phyloP scores from a whole-genome alignment of 2,329 filamentous ascomycete genomes.

The Claviceps digitariae region DNA sequence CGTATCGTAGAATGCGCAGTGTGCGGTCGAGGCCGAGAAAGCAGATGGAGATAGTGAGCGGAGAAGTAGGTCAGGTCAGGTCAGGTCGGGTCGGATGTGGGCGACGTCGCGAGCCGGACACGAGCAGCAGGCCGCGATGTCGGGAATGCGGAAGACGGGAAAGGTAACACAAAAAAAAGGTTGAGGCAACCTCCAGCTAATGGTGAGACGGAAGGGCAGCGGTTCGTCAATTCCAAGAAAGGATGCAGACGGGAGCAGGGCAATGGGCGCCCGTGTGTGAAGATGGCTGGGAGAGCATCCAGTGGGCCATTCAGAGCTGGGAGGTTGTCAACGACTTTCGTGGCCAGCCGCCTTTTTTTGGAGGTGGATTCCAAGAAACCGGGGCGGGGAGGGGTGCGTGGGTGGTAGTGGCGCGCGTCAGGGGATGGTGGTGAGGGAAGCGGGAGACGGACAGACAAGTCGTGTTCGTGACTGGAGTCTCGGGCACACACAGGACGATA shows the following conservation, averaged over 20 bases:
- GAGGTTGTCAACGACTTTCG: constrained; percentile 15
- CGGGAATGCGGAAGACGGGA: constrained; percentile 1
- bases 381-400: background rate
- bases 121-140: constrained; percentile 1
- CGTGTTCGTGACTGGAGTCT: too few relatives aligned
- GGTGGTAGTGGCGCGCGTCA: constrained; percentile 1
- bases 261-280: constrained; percentile 22
- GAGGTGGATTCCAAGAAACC: constrained; percentile 7
- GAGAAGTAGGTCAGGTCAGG: too few relatives aligned
- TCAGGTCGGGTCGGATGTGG: background rate
- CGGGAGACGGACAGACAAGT: too few relatives aligned
- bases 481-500: background rate
- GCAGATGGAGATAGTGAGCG: background rate
- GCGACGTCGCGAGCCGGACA: constrained; percentile 1
- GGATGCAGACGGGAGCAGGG: constrained; percentile 16
- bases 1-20: background rate
- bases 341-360: constrained; percentile 24
- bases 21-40: background rate
- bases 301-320: constrained; percentile 15
- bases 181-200: background rate
- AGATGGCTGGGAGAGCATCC: constrained; percentile 33
- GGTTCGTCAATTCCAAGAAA: constrained; percentile 11
- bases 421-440: constrained; percentile 1
- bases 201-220: background rate
- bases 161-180: background rate